Evolutionary conservation across 106 monocot genomes (phyloP).

Genomic region (Chionographis japonica): DNA sequence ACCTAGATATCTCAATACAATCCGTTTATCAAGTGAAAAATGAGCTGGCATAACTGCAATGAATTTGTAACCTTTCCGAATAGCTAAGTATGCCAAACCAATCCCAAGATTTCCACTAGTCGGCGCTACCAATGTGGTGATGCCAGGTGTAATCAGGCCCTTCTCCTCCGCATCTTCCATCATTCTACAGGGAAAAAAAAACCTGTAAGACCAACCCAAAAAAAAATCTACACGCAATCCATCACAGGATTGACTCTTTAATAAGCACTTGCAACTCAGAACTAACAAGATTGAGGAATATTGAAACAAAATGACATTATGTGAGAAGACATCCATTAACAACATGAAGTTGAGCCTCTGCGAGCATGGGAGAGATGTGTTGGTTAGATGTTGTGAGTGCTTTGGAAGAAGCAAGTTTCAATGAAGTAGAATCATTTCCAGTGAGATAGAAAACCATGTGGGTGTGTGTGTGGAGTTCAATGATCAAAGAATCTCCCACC

Average conservation of each 20-base stretch:
- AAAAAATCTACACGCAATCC: background rate
- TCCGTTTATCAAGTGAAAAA: constrained; percentile 59
- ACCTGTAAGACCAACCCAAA: background rate
- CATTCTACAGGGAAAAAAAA: constrained; percentile 44
- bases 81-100: constrained; percentile 44
- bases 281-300: no score
- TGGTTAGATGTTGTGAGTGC: no score
- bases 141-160: constrained; percentile 63
- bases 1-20: constrained; percentile 68
- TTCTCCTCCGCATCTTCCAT: constrained; percentile 91
- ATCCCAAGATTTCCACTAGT: constrained; percentile 89
- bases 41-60: constrained; percentile 59
- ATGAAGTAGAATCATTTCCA: no score
- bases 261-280: background rate
- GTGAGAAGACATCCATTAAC: no score
- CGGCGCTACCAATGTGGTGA: constrained; percentile 57
- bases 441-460: no score
- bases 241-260: background rate
- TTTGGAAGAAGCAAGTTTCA: no score
- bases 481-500: no score
- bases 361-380: no score
- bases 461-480: no score
- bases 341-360: no score
- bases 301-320: no score
- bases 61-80: constrained; percentile 72